These are phyloP conservation scores for Ensete ventricosum DNA, from an alignment of 176 grass and related monocot species.

Conservation along the genomic window DNA sequence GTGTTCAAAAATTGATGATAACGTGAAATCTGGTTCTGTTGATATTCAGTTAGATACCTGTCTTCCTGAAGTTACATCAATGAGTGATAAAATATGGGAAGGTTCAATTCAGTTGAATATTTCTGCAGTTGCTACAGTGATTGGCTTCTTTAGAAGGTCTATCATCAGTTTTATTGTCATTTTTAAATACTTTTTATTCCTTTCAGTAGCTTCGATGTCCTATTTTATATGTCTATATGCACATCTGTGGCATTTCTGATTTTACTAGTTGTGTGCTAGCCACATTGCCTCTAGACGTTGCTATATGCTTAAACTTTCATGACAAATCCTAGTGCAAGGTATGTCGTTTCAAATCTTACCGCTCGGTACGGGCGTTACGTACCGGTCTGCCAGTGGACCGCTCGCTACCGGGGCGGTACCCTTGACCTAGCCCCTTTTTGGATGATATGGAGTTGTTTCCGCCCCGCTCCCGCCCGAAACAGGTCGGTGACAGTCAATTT, in stretches of 20 bases:
- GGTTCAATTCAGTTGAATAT: slow-evolving; percentile 55
- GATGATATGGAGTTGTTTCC: no score
- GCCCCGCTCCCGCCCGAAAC: no score
- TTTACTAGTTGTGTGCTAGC: not conserved
- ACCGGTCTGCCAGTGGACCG: no score
- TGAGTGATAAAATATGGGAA: slow-evolving; percentile 59
- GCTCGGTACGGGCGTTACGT: no score
- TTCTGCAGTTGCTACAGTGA: slow-evolving; percentile 35
- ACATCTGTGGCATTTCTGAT: not conserved
- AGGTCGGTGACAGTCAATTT: no score
- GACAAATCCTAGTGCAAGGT: not conserved
- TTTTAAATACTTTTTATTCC: not conserved
- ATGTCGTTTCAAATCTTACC: no score
- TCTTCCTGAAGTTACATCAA: slow-evolving; percentile 9
- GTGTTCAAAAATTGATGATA: slow-evolving; percentile 32
- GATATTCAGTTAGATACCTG: slow-evolving; percentile 18
- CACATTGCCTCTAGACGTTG: not conserved
- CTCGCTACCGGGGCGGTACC: no score
- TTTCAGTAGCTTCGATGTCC: not conserved
- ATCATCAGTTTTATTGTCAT: slow-evolving; percentile 19
- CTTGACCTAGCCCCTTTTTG: no score
- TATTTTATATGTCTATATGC: not conserved
- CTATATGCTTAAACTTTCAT: not conserved
- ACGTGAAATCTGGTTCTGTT: slow-evolving; percentile 32
- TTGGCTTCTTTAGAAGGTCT: slow-evolving; percentile 75